Evolutionary conservation across 345 rosid species (phyloP), one percentile per base, ranked within the genome.

Genomic region (Draba incana): DNA sequence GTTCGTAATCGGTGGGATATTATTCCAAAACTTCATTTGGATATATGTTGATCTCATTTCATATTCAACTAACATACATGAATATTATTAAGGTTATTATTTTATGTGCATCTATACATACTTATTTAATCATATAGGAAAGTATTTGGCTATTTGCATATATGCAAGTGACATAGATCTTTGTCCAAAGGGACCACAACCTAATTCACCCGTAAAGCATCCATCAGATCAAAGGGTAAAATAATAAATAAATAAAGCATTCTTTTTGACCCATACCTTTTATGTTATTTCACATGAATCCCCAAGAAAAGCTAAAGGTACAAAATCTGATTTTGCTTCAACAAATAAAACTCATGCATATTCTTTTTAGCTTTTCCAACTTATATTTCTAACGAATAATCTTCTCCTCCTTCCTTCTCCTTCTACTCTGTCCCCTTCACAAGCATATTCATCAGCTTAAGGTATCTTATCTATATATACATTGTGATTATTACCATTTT

Each of bases 321-420:
- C 51, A 68, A 69, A 61, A 75, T 56, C 54, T 68, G 66, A 42
- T 62, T 75, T 75, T 69, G 75, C 78, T 57, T 68, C 47, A 41
- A 68, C 65, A 45, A 46, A 60, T 15, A 63, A 41, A 72, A 64
- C n/a, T 43, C 23, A 71, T 1, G 46, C 42, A 57, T 38, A 75
- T 69, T 69, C 75, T 4, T 61, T 51, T 37, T 68, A 2, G 55
- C 43, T 62, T 77, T 83, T 64, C 65, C 89, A 72, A 77, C 66
- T 64, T 48, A 44, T 57, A 12, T 35, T 37, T 56, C 69, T 59
- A 77, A 82, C 60, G 86, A 87, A 85, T 83, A 64, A 76, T 79
- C 86, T 68, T 80, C 75, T 71, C 80, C 79, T 57, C 67, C 63
- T 24, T 44, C 70, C 11, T 38, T 57, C 66, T 51, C 69, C 77